Base-by-base conservation (phyloP, 306 rosid genomes). In the Acacia crassicarpa region DNA sequence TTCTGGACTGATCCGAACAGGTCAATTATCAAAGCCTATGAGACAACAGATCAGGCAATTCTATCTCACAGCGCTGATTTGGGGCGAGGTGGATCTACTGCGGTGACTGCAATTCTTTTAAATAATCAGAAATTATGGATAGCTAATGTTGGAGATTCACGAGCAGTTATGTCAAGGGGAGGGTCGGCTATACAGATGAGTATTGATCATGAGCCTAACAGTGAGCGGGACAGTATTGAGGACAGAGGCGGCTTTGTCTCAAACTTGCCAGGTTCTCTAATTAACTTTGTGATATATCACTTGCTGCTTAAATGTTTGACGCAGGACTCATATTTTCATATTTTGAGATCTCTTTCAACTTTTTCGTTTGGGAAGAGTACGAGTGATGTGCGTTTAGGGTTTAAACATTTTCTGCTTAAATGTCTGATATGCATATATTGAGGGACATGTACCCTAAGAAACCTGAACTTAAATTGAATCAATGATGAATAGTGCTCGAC, bases 201-300 rank as follows among this genome's bases (percentile, higher is more conserved):
- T 19, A 83, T 75, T 81, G 98, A 94, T 85, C 98, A 92, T 35
- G 97, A 94, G 70, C 97, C 96, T 45, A 91, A 94, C 81, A 87
- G 93, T 46, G 98, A 92, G 80, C 87, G 96, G 13, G 90, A 87
- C 75, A 91, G 93, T 86, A 92, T 94, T 41, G 97, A 92, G 88
- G 78, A 84, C 83, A 90, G 74, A 82, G 98, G 98, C 1, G 97
- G 98, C 84, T 94, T 94, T 80, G 97, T 94, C 87, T 94, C 97
- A 41, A 94, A 94, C 86, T 86, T 94, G 93, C 96, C 98, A 92
- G 98, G 98, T 94, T 85, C 75, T 76, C 79, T 81, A 45, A 76
- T 80, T 51, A 75, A 82, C 75, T 81, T 62, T n/a, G 69, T 72
- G 41, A 15, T 77, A 67, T 49, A 68, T 82, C 80, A 49, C 61